A percentile compares a stretch with the other conserved stretches of the same genome.
phyloP scores from a whole-genome alignment of 106 monocot species.

The Chionographis japonica region DNA sequence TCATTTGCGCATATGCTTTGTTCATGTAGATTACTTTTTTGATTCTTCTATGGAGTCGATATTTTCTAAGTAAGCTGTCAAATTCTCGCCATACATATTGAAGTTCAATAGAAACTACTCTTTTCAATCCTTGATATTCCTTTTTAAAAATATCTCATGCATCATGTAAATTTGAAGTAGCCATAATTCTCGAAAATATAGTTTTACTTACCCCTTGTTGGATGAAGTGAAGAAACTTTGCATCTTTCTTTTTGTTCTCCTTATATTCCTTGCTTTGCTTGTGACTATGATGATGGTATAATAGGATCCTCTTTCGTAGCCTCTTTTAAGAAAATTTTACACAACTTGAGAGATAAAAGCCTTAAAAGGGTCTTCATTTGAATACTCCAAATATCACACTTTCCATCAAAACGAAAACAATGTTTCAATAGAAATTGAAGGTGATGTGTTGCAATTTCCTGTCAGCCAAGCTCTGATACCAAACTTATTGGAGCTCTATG shows the following conservation, averaged over 20 bases:
- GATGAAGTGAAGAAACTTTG: not conserved
- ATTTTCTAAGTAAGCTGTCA: not conserved
- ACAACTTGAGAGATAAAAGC: not conserved
- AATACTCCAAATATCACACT: not conserved
- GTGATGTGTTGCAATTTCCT: too few relatives aligned
- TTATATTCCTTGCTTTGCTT: not conserved
- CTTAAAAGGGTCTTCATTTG: not conserved
- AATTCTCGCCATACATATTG: not conserved
- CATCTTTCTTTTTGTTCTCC: constrained; percentile 4
- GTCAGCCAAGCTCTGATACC: too few relatives aligned
- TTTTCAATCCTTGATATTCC: not conserved
- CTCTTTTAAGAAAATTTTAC: not conserved
- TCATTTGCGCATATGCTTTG: too few relatives aligned
- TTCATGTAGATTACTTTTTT: too few relatives aligned
- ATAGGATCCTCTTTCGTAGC: not conserved
- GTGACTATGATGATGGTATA: too few relatives aligned
- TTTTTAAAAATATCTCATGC: not conserved
- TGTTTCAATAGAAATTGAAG: too few relatives aligned
- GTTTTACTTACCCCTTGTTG: constrained; percentile 2
- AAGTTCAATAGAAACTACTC: not conserved
- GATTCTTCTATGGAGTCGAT: too few relatives aligned
- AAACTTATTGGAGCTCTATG: too few relatives aligned
- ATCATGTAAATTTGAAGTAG: not conserved
- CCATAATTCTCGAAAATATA: not conserved
- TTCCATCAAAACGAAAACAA: not conserved